phyloP scores from a whole-genome alignment of 352 stramenopile species.

The Phytophthora litchii region DNA sequence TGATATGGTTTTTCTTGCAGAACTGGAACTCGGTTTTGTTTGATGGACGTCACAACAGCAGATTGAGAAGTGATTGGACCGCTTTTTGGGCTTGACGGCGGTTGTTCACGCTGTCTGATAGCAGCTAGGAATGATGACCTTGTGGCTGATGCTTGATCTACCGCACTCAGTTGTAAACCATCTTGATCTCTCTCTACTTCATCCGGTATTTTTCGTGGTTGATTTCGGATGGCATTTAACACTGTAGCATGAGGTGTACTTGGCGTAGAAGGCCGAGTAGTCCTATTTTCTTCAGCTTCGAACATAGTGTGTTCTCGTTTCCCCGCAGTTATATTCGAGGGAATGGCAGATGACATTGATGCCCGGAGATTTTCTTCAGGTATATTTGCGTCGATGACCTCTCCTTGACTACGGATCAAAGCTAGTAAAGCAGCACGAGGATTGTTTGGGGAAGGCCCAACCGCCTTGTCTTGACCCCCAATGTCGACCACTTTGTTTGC shows the following conservation, averaged over 20 bases:
- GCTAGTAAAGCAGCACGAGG: slow-evolving; percentile 18
- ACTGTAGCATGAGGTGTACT: neutral
- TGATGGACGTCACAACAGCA: slow-evolving; percentile 21
- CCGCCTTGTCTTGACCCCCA: neutral
- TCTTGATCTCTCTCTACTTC: neutral
- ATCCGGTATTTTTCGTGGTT: neutral
- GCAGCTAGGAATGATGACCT: slow-evolving; percentile 23
- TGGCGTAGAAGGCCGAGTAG: neutral
- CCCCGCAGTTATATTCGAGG: neutral
- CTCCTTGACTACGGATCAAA: slow-evolving; percentile 22
- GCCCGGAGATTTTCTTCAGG: neutral
- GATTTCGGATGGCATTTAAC: slow-evolving; percentile 5
- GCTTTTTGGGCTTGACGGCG: neutral
- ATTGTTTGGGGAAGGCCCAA: neutral
- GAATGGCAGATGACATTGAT: slow-evolving; percentile 8
- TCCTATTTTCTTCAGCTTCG: neutral
- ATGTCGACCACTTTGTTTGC: neutral
- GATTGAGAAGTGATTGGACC: slow-evolving; percentile 2
- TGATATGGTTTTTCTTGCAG: neutral
- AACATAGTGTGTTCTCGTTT: neutral
- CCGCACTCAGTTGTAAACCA: neutral
- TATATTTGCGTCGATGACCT: neutral
- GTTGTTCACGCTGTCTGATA: slow-evolving; percentile 18
- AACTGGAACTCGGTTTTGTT: neutral
- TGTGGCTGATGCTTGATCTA: slow-evolving; percentile 1